Evolutionary conservation across 2,329 filamentous ascomycete species (phyloP).

Genomic region (Aspergillus jensenii): DNA sequence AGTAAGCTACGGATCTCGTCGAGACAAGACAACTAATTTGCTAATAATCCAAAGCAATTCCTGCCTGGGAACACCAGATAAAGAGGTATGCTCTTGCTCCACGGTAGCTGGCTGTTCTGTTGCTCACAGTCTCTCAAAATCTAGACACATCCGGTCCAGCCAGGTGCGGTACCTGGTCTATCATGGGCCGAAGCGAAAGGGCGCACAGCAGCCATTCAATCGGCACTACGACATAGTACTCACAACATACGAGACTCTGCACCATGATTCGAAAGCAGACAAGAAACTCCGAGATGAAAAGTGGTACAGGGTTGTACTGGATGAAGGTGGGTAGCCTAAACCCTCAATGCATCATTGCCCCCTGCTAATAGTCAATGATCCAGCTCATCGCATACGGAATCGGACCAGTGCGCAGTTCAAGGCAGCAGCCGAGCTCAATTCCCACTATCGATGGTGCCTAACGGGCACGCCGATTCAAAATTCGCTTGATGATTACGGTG

Average conservation of each 20-base stretch:
- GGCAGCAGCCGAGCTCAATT: not conserved
- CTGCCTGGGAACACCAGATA: constrained; percentile 3
- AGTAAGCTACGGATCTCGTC: not conserved
- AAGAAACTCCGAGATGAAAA: not conserved
- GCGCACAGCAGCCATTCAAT: not conserved
- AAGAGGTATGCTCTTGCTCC: not conserved
- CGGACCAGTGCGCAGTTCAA: not conserved
- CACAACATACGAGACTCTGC: constrained; percentile 6
- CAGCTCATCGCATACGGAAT: constrained; percentile 7
- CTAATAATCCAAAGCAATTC: not conserved
- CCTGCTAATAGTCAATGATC: too few relatives aligned
- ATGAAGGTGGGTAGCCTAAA: constrained; percentile 5
- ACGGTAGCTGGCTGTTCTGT: not conserved
- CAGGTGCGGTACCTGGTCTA: not conserved
- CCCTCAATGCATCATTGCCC: too few relatives aligned
- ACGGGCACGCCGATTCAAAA: constrained; percentile 7
- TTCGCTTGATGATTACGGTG: not conserved
- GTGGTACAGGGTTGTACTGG: constrained; percentile 5
- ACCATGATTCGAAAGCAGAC: not conserved
- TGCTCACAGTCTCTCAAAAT: not conserved
- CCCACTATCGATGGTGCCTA: constrained; percentile 2
- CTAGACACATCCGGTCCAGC: constrained; percentile 1
- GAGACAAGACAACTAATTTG: not conserved
- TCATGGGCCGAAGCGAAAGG: not conserved
- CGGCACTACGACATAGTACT: constrained; percentile 3